Conservation (phyloP, 2,329 filamentous ascomycete species). For the Trichophyton schoenleinii region DNA sequence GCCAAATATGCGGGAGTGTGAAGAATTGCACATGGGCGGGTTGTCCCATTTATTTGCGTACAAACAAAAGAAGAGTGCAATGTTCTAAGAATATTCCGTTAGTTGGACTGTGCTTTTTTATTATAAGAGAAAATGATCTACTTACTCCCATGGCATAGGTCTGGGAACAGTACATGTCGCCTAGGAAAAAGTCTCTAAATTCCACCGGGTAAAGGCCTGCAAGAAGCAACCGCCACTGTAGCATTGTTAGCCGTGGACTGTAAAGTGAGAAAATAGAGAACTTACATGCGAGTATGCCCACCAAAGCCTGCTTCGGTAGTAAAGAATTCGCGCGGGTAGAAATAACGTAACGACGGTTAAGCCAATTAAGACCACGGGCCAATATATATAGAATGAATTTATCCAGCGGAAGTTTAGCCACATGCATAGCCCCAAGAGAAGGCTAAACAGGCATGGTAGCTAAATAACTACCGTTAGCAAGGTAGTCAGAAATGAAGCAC, state of each 20-base stretch:
- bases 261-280: constrained; percentile 12
- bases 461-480: constrained; percentile 17
- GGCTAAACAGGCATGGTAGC: constrained; percentile 72
- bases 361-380: constrained; percentile 66
- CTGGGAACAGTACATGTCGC: constrained; percentile 93
- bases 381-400: constrained; percentile 65
- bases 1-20: constrained; percentile 66
- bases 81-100: constrained; percentile 46
- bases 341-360: constrained; percentile 58
- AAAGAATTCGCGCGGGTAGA: constrained; percentile 61
- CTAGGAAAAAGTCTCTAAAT: constrained; percentile 93
- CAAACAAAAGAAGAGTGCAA: constrained; percentile 87
- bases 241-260: constrained; percentile 17
- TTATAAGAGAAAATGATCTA: constrained; percentile 16
- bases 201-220: constrained; percentile 87
- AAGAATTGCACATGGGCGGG: constrained; percentile 70
- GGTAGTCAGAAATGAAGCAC: background rate
- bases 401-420: constrained; percentile 79
- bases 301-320: constrained; percentile 68
- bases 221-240: constrained; percentile 67
- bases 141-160: constrained; percentile 79
- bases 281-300: constrained; percentile 77
- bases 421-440: constrained; percentile 62
- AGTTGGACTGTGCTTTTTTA: constrained; percentile 12
- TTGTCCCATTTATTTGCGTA: constrained; percentile 69